Percentiles rank a stretch among this genome's conserved stretches.
phyloP scores from a whole-genome alignment of 371 early-diverging fungal genomes.

The Lichtheimia ornata region DNA sequence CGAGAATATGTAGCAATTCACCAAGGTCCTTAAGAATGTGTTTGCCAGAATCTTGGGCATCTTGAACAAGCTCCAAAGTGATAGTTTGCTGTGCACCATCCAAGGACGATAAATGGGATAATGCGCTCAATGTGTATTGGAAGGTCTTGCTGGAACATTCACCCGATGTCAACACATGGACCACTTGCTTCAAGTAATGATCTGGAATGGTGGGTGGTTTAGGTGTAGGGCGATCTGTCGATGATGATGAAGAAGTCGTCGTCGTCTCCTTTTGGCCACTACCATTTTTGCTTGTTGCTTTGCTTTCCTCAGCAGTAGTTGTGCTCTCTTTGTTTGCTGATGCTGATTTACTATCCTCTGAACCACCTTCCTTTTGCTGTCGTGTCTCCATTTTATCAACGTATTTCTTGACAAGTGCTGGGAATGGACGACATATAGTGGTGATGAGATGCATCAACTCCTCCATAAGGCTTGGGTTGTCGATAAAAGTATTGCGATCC shows the following conservation, averaged over 20 bases:
- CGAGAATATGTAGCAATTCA: constrained; percentile 61
- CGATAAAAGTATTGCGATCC: constrained; percentile 78
- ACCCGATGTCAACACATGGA: constrained; percentile 87
- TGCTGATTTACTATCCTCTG: not conserved
- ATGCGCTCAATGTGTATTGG: constrained; percentile 86
- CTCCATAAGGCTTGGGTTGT: constrained; percentile 82
- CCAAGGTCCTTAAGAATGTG: constrained; percentile 71
- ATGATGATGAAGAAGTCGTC: not conserved
- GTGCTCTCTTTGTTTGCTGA: constrained; percentile 6
- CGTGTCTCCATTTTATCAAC: constrained; percentile 43
- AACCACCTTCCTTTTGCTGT: constrained; percentile 20
- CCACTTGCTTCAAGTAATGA: constrained; percentile 76
- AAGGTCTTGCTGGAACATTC: constrained; percentile 94
- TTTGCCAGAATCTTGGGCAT: constrained; percentile 72
- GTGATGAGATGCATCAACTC: constrained; percentile 86
- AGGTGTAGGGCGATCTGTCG: constrained; percentile 31
- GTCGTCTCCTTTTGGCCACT: not conserved
- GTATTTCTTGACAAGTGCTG: constrained; percentile 55
- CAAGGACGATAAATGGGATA: constrained; percentile 83
- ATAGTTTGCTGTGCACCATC: constrained; percentile 76
- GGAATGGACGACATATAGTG: constrained; percentile 72
- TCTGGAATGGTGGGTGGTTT: constrained; percentile 77
- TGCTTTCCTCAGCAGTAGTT: constrained; percentile 4
- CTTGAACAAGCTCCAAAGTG: constrained; percentile 70
- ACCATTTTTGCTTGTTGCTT: constrained; percentile 3